These are phyloP conservation scores for Podaxis sp. DNA, from an alignment of 768 basidiomycete species.

Conservation along the genomic window DNA sequence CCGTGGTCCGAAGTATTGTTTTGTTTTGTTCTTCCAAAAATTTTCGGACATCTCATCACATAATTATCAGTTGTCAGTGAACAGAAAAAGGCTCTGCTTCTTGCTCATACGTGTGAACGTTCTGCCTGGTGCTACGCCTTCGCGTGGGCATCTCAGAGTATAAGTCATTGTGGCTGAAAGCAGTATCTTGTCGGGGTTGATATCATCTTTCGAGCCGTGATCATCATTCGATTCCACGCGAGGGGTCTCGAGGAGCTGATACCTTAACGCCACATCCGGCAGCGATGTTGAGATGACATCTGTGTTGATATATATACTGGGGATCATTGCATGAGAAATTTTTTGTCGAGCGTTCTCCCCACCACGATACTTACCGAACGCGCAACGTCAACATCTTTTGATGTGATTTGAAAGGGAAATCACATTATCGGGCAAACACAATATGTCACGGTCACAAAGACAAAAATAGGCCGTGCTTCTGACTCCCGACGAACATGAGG, in stretches of 20 bases:
- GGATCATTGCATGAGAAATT: slow-evolving; percentile 5
- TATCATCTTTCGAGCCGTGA: slow-evolving; percentile 4
- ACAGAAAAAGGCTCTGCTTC: not conserved
- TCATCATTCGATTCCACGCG: slow-evolving; percentile 16
- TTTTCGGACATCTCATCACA: slow-evolving; percentile 6
- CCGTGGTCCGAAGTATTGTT: slow-evolving; percentile 10
- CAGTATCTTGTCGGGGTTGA: not conserved
- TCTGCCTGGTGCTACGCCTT: not conserved
- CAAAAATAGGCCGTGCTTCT: slow-evolving; percentile 16
- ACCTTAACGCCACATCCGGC: slow-evolving; percentile 16
- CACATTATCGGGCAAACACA: not conserved
- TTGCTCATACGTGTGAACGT: not conserved
- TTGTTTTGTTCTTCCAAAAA: slow-evolving; percentile 15
- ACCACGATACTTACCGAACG: slow-evolving; percentile 14
- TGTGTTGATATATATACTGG: slow-evolving; percentile 8
- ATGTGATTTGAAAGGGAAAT: slow-evolving; percentile 14
- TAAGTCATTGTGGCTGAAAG: not conserved
- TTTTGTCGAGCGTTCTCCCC: not conserved
- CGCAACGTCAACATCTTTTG: slow-evolving; percentile 15
- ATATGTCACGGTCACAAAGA: slow-evolving; percentile 8
- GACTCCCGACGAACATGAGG: slow-evolving; percentile 14
- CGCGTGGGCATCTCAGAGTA: not conserved
- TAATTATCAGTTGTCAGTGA: not conserved
- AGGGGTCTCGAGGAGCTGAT: slow-evolving; percentile 12
- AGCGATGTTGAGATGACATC: slow-evolving; percentile 13